Evolutionary conservation across 768 basidiomycete genomes (phyloP).

Genomic region (Arthromyces matolae): DNA sequence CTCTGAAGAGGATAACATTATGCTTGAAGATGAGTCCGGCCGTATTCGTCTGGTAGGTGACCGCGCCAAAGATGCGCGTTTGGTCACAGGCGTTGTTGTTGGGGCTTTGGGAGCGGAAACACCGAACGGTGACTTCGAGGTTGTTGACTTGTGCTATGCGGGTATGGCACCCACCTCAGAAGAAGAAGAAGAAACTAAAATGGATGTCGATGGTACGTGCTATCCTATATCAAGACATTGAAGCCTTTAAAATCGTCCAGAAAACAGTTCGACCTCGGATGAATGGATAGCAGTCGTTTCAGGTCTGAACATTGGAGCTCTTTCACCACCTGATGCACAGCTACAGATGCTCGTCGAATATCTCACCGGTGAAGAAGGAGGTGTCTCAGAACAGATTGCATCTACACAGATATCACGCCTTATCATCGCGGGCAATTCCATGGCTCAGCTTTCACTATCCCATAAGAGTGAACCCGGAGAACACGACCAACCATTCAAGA

Average conservation of each 20-base stretch:
- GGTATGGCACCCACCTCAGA: constrained; percentile 62
- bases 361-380: constrained; percentile 80
- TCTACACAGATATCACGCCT: constrained; percentile 78
- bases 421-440: constrained; percentile 87
- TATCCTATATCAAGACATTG: constrained; percentile 1
- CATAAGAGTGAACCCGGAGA: constrained; percentile 29
- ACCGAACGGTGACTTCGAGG: constrained; percentile 86
- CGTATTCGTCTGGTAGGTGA: constrained; percentile 86
- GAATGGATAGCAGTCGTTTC: constrained; percentile 86
- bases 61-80: constrained; percentile 48
- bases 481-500: constrained; percentile 41
- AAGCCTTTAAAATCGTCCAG: constrained; percentile 5
- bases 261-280: constrained; percentile 31
- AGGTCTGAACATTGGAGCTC: constrained; percentile 75
- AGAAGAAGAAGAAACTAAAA: constrained; percentile 31
- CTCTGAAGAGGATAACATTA: constrained; percentile 74
- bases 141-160: constrained; percentile 82
- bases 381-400: constrained; percentile 55
- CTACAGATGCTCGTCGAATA: constrained; percentile 89
- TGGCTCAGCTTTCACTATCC: constrained; percentile 45
- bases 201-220: constrained; percentile 70
- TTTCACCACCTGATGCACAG: constrained; percentile 61
- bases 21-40: constrained; percentile 96
- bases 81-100: constrained; percentile 91
- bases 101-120: constrained; percentile 92